phyloP scores from a whole-genome alignment of 108 stramenopile species.

The Nitzschia sp. region DNA sequence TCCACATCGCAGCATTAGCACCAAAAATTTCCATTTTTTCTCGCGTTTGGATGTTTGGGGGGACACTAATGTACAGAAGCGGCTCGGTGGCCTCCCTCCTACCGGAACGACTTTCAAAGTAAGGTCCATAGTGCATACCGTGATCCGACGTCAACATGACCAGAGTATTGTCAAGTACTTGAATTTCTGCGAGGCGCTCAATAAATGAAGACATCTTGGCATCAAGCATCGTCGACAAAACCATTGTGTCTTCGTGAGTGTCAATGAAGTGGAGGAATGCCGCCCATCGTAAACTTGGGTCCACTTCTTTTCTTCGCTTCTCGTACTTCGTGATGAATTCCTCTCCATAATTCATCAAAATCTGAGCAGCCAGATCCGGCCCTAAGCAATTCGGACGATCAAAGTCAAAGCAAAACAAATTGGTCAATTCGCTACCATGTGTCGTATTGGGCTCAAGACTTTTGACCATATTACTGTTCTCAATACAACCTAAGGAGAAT shows the following conservation, averaged over 20 bases:
- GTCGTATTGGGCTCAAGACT: conserved; percentile 43
- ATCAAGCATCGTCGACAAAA: conserved; percentile 38
- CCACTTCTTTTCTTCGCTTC: conserved; percentile 3
- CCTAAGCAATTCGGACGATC: conserved; percentile 59
- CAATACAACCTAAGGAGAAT: conserved; percentile 32
- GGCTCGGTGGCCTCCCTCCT: conserved; percentile 41
- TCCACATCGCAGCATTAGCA: conserved; percentile 27
- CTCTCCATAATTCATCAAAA: conserved; percentile 29
- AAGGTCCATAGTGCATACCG: conserved; percentile 59
- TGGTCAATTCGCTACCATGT: conserved; percentile 41
- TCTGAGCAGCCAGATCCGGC: conserved; percentile 31
- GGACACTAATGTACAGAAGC: conserved; percentile 36
- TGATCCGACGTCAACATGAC: conserved; percentile 52
- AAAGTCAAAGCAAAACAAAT: conserved; percentile 53
- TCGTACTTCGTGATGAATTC: conserved; percentile 42
- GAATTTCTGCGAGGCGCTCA: neutral
- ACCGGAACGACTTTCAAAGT: conserved; percentile 34
- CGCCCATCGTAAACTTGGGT: conserved; percentile 41
- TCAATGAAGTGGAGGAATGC: conserved; percentile 54
- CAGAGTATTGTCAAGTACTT: conserved; percentile 32
- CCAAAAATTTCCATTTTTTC: neutral
- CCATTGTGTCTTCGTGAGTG: conserved; percentile 54
- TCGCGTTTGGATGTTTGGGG: conserved; percentile 5
- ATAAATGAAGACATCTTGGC: conserved; percentile 26
- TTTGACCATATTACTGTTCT: conserved; percentile 59